Conservation (phyloP, 2,329 filamentous ascomycete species). For the Trichophyton mentagrophytes region DNA sequence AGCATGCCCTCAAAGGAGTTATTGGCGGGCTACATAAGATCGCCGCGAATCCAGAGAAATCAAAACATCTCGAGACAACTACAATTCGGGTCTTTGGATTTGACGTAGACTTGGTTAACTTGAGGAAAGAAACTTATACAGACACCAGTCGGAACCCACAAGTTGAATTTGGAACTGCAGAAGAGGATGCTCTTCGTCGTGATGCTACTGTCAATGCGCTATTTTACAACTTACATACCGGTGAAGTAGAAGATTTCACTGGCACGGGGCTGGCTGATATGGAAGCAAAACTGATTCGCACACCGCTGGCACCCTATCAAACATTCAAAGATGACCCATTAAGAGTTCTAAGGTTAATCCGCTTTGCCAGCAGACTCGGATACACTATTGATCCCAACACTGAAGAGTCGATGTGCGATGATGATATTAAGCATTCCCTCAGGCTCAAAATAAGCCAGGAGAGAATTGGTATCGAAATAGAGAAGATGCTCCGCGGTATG, state of each 20-base stretch:
- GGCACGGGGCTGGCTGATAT: slow-evolving; percentile 62
- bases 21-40: slow-evolving; percentile 76
- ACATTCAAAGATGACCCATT: slow-evolving; percentile 93
- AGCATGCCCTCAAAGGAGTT: slow-evolving; percentile 36
- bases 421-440: slow-evolving; percentile 67
- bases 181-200: slow-evolving; percentile 76
- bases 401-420: slow-evolving; percentile 60
- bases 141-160: slow-evolving; percentile 81
- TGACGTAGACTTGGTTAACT: slow-evolving; percentile 88
- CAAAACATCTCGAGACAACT: slow-evolving; percentile 87
- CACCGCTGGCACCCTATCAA: slow-evolving; percentile 73
- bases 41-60: slow-evolving; percentile 85
- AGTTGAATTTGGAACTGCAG: slow-evolving; percentile 84
- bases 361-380: slow-evolving; percentile 73
- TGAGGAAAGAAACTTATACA: slow-evolving; percentile 80
- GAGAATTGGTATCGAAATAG: slow-evolving; percentile 70
- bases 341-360: slow-evolving; percentile 70
- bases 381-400: slow-evolving; percentile 64
- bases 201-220: slow-evolving; percentile 93
- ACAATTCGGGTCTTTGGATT: slow-evolving; percentile 74
- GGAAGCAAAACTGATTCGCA: slow-evolving; percentile 58
- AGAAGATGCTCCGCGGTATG: slow-evolving; percentile 75
- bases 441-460: slow-evolving; percentile 83
- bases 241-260: slow-evolving; percentile 73
- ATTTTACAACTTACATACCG: slow-evolving; percentile 83